Base-by-base conservation (phyloP, 768 basidiomycete species). In the Fomitopsis serialis region DNA sequence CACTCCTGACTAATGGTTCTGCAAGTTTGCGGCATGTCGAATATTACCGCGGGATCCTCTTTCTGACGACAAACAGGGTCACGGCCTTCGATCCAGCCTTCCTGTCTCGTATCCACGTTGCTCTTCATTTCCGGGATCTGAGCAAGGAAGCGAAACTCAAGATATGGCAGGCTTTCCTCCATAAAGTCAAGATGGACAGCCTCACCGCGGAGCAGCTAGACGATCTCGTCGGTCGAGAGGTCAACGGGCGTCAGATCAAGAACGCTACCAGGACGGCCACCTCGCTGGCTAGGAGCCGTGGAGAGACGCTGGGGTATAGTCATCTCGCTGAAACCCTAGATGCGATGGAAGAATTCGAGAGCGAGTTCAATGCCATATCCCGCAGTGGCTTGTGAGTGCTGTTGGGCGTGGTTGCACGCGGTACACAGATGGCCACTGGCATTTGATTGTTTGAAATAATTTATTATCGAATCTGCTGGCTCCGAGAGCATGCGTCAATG, bases 71-170 rank as follows among this genome's bases (percentile, higher is more conserved):
- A 10, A 73, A 73, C 62, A 59, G 67, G 34, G 56, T 72, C 47
- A 77, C 79, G 54, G 72, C 79, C 1, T 83, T 85, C 66, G 84
- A 85, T 61, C 80, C 81, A 56, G 84, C 84, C 10, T 86, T 84
- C 76, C 75, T 84, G 49, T 82, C 81, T 17, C 79, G 83, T 51
- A 81, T 82, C 60, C 82, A 82, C 63, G 80, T 85, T 56, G 81
- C 62, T 1, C 57, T 67, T 19, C 59, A 61, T 52, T 69, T 66
- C 35, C 65, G 55, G 25, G 63, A 68, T 50, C 70, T 86, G 9
- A 78, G 80, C 2, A 66, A 63, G 58, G 70, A 77, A 48, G 69
- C 76, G 19, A 71, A 40, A 15, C 13, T 19, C 7, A 4, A 7
- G 37, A 40, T 40, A 7, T 40, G 37, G 37, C 6, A 19, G 6